These are phyloP conservation scores for Mrakia frigida DNA, from an alignment of 768 basidiomycete genomes.

Conservation along the genomic window DNA sequence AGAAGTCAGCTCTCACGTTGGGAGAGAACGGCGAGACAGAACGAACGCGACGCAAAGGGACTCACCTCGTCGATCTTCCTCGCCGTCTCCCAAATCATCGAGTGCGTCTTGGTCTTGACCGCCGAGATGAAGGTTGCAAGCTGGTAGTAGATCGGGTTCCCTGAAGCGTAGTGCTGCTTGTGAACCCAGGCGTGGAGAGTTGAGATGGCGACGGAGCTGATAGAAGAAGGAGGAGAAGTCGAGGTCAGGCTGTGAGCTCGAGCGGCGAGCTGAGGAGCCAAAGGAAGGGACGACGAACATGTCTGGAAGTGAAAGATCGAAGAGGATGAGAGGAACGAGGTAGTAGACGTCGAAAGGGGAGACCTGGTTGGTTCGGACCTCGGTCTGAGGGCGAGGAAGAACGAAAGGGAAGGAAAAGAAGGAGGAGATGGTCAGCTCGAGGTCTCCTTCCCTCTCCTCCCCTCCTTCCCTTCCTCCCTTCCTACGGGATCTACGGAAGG, in stretches of 20 bases:
- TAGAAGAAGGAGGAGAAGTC: neutral
- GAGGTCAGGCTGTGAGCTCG: neutral
- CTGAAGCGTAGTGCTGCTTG: neutral
- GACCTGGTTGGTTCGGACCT: neutral
- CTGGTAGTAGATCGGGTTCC: neutral
- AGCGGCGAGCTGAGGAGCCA: neutral
- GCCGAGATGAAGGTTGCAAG: neutral
- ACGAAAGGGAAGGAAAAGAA: neutral
- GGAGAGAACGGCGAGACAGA: neutral
- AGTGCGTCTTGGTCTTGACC: neutral
- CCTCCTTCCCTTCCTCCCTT: neutral
- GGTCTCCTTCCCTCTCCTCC: neutral
- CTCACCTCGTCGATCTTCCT: neutral
- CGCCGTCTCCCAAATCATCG: neutral
- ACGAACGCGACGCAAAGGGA: too few species aligned
- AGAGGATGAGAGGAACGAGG: neutral
- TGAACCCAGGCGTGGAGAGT: neutral
- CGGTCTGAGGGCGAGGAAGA: neutral
- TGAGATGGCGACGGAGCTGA: neutral
- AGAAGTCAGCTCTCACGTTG: too few species aligned
- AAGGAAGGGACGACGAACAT: neutral
- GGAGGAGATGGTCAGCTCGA: conserved; percentile 10
- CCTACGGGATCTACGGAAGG: too few species aligned
- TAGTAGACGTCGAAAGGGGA: neutral
- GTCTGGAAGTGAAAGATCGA: neutral